Evolutionary conservation across 805 yeast species (phyloP), one percentile per base, ranked within the genome.

Genomic region (Ogataea glucozyma): DNA sequence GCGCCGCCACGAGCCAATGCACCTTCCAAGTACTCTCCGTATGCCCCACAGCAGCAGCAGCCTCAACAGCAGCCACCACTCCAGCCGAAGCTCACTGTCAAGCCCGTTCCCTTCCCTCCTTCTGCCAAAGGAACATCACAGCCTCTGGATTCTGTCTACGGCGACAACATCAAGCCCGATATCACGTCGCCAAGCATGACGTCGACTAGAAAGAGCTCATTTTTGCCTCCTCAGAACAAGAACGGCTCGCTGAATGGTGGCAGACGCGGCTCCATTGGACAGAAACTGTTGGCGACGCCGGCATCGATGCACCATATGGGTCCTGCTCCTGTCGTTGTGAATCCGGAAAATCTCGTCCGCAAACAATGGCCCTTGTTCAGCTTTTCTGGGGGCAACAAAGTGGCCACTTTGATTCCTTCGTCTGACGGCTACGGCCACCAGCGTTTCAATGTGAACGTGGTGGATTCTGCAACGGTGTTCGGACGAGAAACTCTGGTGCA

Each of bases 291-390:
- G 10, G 36, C 42, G 9, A 32, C 38, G n/a, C 40, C 38, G 8
- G 22, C 37, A 31, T 11, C 46, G 32, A 13, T 38, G 40, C 26
- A 29, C 30, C n/a, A 56, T 50, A 24, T 61, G 51, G 40, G 62
- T 3, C 66, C 67, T 16, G 67, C 67, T 2, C 67, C 67, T 1
- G 65, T 56, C 29, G 66, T 70, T 6, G 64, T 66, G 22, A 75
- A 80, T 47, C 84, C 86, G 6, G 76, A 75, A 39, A 75, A 79
- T 18, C 61, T 83, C 39, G 62, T 71, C 18, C 63, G 67, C 35
- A 71, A 85, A 41, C 95, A 86, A 57, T 85, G 84, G 64, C 95
- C 96, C 0, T 58, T 88, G 24, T 84, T 87, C 58, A 71, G 75
- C 44, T 88, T 93, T 85, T 69, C 78, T 20, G 66, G 65, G 16